Evolutionary conservation across 2,329 filamentous ascomycete genomes (phyloP), one percentile per base, ranked within the genome.

Genomic region (Trichophyton benhamiae): DNA sequence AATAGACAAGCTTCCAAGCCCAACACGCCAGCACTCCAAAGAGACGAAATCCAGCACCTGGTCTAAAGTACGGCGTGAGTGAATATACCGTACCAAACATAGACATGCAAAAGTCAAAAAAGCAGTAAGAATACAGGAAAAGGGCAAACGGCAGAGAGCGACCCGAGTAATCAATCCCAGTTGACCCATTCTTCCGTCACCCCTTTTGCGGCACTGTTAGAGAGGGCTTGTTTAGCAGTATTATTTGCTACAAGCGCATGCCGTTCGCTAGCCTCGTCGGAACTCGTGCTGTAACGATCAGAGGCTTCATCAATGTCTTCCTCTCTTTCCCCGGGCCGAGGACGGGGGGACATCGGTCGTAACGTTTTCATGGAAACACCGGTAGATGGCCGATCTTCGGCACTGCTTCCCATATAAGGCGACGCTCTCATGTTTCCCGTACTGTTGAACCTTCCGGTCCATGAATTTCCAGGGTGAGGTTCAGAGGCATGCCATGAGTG

Each of bases 351-450:
- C 63, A 70, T 69, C 1, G 74, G 74, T 2, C 70, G 67, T 41
- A 77, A 67, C 0, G 75, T 77, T 64, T 74, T 72, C 74, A 77
- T 75, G 1, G 75, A 77, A 2, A 77, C 72, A 2, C 74, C 74
- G 0, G 74, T 75, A 7, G 69, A 65, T 3, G 74, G 74, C 15
- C 71, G 71, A n/a, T 64, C 59, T 8, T 57, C 42, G n/a, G 27
- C 27, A 17, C 59, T 48, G 25, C 22, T 46, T 27, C 57, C 53
- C 9, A 38, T 44, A 22, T 42, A 33, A 30, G 27, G 30, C 6
- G 41, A 27, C 36, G 17, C 27, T 17, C 11, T 36, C 59, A 52
- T 8, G 36, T 17, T 30, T 30, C 30, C 60, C 3, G 30, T 36
- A 20, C 52, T 55, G 11, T 55, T 55, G 52, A 36, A 55, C n/a